phyloP scores from a whole-genome alignment of 495 filamentous ascomycete species.

The Chaetomium fimeti region DNA sequence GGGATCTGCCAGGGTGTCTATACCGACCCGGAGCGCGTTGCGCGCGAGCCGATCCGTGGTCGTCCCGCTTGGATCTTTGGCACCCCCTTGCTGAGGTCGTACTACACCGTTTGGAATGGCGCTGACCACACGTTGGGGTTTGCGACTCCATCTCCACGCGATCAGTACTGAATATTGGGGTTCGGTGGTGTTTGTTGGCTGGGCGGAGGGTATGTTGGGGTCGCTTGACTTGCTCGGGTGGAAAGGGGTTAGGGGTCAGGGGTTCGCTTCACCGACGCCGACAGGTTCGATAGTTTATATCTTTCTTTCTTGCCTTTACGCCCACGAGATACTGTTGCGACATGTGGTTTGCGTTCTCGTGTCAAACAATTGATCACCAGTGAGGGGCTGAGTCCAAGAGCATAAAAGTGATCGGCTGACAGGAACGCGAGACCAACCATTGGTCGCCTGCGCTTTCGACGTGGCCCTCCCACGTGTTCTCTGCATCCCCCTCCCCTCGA shows the following conservation, averaged over 20 bases:
- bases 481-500: not conserved
- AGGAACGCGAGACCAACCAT: constrained; percentile 7
- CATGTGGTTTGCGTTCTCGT: too few species aligned
- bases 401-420: constrained; percentile 3
- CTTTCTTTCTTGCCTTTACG: too few species aligned
- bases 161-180: not conserved
- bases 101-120: constrained; percentile 34
- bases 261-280: too few species aligned
- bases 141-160: constrained; percentile 5
- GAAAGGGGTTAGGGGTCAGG: too few species aligned
- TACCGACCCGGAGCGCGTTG: constrained; percentile 12
- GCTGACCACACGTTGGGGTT: constrained; percentile 25
- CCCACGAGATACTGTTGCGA: too few species aligned
- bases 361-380: too few species aligned
- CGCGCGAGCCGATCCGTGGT: constrained; percentile 22
- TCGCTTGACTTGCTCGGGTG: too few species aligned
- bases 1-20: constrained; percentile 32
- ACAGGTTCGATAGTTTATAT: too few species aligned
- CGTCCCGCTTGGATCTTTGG: constrained; percentile 31
- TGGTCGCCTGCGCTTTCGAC: constrained; percentile 6
- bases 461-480: constrained; percentile 13
- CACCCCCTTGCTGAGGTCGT: constrained; percentile 25
- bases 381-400: too few species aligned
- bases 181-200: not conserved
- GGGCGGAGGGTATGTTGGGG: not conserved